Base-by-base conservation (phyloP, 352 stramenopile species). In the Pythium brachiatum region DNA sequence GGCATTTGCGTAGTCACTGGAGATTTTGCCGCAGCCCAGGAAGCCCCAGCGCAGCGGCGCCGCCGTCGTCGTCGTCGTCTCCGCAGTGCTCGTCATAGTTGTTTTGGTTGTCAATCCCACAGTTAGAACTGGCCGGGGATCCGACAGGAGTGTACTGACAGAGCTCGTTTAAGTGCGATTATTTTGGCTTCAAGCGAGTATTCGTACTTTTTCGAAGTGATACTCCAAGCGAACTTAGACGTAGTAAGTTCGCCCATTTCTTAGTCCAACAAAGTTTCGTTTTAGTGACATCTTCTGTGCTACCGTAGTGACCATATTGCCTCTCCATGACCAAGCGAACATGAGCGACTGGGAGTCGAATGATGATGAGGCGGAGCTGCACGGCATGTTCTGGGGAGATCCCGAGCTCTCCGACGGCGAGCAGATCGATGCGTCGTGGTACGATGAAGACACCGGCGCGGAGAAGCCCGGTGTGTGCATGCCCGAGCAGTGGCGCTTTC, bases 11-110 rank as follows among this genome's bases (percentile, higher is more conserved):
- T 85, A 92, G 66, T 83, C 82, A 13, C 74, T 70, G 23, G 76
- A 75, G 64, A 92, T 92, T 48, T 76, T 81, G 47, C 80, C 82
- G 58, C 82, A 92, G 53, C 78, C 82, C 29, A 91, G 63, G 53
- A 91, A 83, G 6, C 79, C 79, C 82, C 82, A 91, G 20, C 79
- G 73, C 20, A 90, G 60, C 59, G 55, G 26, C 38, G 52, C 15
- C 46, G 47, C 21, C 20, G 64, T 50, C 18, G n/a, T 53, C 8
- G n/a, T 41, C 21, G 21, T 41, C 25, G 62, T 47, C 2, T 29
- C 5, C 20, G 43, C 2, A 7, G 56, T 55, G 43, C 31, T 62
- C 29, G 29, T 55, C 57, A 64, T 64, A 44, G 29, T 57, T 11
- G 26, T 38, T n/a, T n/a, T n/a, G n/a, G 20, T 39, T 23, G 27